Base-by-base conservation (phyloP, 352 stramenopile genomes). In the Pythium volutum region DNA sequence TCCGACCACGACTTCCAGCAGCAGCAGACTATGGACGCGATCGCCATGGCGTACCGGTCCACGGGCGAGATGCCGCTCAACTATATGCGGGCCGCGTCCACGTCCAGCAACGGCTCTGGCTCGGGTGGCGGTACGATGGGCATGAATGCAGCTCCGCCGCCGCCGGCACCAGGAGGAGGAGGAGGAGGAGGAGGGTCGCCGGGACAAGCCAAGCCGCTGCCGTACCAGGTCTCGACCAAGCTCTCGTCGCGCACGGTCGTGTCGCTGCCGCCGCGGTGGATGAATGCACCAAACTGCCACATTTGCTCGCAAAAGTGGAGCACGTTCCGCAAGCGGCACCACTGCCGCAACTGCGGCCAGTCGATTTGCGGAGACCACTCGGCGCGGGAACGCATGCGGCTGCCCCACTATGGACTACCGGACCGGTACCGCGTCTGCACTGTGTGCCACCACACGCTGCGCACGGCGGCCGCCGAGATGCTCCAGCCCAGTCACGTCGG, bases 341-440 rank as follows among this genome's bases (percentile, higher is more conserved):
- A 95, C 67, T 95, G 86, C 59, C 82, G 86, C 31, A 95, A 95
- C 64, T 95, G 86, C 45, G 86, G 86, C 0, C 82, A 93, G 67
- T 91, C 86, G 9, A 91, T 95, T 56, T 95, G 86, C 52, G 74
- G 82, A 4, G 82, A 93, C 42, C 86, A 95, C 71, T 95, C 86
- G 46, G 86, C 86, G 36, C 79, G 84, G 15, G 79, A 93, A 62
- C 84, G 84, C 23, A 87, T 93, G 74, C 79, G 79, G 55, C 66
- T 95, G 54, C 86, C 82, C 38, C 86, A 93, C 59, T 93, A 90
- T 53, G 86, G 86, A 26, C 76, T 95, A 4, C 82, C 66, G 22
- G 82, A 91, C 63, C 75, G 74, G 39, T 84, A 95, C 55, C 84
- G 86, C 56, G 86, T 95, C 15, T 95, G 86, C 57, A 88, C 85